phyloP scores from a whole-genome alignment of 2,329 filamentous ascomycete genomes.

The Falciphora oryzae region DNA sequence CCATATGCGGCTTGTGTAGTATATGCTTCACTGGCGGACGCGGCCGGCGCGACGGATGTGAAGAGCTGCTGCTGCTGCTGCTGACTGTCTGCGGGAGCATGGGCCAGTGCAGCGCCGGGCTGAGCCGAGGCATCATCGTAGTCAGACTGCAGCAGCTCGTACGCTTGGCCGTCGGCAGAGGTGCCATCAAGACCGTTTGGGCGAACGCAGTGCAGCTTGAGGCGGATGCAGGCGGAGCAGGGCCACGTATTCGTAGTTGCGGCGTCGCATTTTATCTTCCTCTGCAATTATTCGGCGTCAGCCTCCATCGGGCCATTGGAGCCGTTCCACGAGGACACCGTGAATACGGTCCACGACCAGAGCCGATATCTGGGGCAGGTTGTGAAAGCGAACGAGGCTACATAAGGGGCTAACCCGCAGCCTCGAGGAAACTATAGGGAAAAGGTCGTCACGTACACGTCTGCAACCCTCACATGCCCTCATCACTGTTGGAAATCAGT shows the following conservation, averaged over 20 bases:
- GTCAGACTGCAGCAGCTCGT: slow-evolving; percentile 42
- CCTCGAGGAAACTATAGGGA: neutral
- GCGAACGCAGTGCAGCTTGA: slow-evolving; percentile 90
- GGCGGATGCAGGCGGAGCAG: slow-evolving; percentile 83
- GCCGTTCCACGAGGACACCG: neutral
- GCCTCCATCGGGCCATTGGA: neutral
- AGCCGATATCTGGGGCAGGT: neutral
- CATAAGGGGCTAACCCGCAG: neutral
- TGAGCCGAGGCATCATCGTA: slow-evolving; percentile 47
- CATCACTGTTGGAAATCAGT: slow-evolving; percentile 63
- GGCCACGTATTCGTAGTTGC: slow-evolving; percentile 97
- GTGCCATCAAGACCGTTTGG: slow-evolving; percentile 73
- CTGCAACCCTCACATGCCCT: slow-evolving; percentile 59
- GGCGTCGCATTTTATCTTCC: slow-evolving; percentile 98
- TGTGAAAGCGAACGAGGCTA: neutral
- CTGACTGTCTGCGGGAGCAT: slow-evolving; percentile 14
- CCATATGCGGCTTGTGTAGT: slow-evolving; percentile 43
- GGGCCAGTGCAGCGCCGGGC: slow-evolving; percentile 4
- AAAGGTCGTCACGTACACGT: neutral
- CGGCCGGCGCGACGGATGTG: slow-evolving; percentile 18
- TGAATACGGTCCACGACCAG: neutral
- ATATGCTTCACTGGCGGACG: slow-evolving; percentile 29
- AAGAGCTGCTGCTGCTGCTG: slow-evolving; percentile 38
- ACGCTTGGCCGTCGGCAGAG: slow-evolving; percentile 36
- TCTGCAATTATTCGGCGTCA: slow-evolving; percentile 22